A percentile compares a stretch with the other conserved stretches of the same genome.
Conservation (phyloP, 139 green algal species). For the Medakamo hakoo region DNA sequence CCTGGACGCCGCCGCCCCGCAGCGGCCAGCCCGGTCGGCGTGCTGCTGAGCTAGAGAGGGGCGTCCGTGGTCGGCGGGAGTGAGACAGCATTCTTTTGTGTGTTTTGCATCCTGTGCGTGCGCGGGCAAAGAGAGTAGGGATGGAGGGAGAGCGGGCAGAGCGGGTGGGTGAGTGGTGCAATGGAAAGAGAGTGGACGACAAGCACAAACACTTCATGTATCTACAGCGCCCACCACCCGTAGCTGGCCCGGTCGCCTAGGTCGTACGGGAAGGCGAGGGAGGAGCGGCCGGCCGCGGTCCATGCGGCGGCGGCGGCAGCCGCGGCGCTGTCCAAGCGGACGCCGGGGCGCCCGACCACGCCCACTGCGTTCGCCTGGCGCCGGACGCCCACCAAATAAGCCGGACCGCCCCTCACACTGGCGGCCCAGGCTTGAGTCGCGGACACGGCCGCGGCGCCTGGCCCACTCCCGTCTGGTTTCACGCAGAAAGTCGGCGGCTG, state of each 20-base stretch:
- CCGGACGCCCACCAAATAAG: not conserved
- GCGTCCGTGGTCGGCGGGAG: not conserved
- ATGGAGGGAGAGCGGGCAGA: not conserved
- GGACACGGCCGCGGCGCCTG: no score
- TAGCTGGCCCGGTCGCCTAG: not conserved
- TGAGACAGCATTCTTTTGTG: not conserved
- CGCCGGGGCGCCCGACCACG: not conserved
- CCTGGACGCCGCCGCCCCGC: not conserved
- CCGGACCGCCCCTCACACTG: no score
- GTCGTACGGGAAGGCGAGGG: not conserved
- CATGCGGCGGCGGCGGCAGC: not conserved
- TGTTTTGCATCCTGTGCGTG: no score
- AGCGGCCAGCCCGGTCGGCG: not conserved
- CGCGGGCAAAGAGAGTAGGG: no score
- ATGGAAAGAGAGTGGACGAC: not conserved
- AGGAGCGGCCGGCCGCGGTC: no score
- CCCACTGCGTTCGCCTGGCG: not conserved
- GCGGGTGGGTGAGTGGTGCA: not conserved
- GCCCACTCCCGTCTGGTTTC: no score
- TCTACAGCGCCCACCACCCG: not conserved
- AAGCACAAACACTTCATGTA: not conserved
- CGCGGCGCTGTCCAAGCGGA: not conserved
- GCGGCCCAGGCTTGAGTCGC: no score
- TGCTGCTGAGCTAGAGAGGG: not conserved
- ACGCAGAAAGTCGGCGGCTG: no score